Evolutionary conservation across 2,329 filamentous ascomycete genomes (phyloP).

Genomic region (Periconia macrospinosa): DNA sequence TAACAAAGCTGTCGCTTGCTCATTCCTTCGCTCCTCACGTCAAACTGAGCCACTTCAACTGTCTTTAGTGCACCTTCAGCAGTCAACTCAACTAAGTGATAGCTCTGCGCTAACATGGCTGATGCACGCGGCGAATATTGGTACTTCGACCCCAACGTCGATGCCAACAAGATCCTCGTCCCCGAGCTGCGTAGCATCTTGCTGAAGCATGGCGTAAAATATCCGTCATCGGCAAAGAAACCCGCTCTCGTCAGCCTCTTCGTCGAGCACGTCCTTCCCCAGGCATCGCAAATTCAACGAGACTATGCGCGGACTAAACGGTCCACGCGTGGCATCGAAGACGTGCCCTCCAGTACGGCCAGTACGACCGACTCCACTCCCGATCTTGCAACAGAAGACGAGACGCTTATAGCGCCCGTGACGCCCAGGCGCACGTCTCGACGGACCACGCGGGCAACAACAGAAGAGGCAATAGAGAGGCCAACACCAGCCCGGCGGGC

Average conservation of each 20-base stretch:
- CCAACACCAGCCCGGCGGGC: slow-evolving; percentile 20
- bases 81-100: not conserved
- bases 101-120: slow-evolving; percentile 22
- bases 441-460: slow-evolving; percentile 46
- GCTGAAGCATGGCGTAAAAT: slow-evolving; percentile 82
- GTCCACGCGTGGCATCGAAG: slow-evolving; percentile 80
- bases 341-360: slow-evolving; percentile 67
- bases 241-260: slow-evolving; percentile 83
- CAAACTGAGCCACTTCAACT: not conserved
- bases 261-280: slow-evolving; percentile 74
- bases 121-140: slow-evolving; percentile 40
- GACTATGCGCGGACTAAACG: slow-evolving; percentile 79
- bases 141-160: slow-evolving; percentile 86
- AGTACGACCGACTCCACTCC: slow-evolving; percentile 55
- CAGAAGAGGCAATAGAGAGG: slow-evolving; percentile 36
- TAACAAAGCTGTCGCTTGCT: slow-evolving; percentile 1
- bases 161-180: slow-evolving; percentile 80
- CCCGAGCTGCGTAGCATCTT: slow-evolving; percentile 89
- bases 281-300: slow-evolving; percentile 74
- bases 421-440: slow-evolving; percentile 33
- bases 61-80: not conserved
- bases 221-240: slow-evolving; percentile 91
- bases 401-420: slow-evolving; percentile 49
- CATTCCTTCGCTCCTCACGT: not conserved
- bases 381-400: slow-evolving; percentile 53